A percentile compares a stretch with the other conserved stretches of the same genome.
Conservation (phyloP, 257 asterid genomes). For the Capsicum pubescens region DNA sequence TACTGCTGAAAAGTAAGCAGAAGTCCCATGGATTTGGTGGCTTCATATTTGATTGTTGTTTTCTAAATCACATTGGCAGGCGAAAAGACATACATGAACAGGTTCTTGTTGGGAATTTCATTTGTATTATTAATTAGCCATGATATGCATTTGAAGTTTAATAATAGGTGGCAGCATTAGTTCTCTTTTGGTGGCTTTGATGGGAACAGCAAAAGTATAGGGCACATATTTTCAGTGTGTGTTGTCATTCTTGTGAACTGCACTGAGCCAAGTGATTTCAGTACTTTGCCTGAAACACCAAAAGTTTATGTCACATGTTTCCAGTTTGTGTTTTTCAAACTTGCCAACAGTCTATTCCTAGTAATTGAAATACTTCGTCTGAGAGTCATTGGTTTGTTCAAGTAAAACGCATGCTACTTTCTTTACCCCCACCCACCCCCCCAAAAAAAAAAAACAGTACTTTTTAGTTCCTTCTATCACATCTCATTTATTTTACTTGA, state of each 20-base stretch:
- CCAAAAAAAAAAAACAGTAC: not conserved
- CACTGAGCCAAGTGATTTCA: too few species aligned
- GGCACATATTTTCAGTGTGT: not conserved
- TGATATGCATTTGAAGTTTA: conserved; percentile 4
- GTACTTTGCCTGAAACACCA: not conserved
- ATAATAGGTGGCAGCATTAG: conserved; percentile 4
- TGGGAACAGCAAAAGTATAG: not conserved
- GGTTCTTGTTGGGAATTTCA: not conserved
- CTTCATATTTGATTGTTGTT: not conserved
- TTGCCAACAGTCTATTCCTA: not conserved
- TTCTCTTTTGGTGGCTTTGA: not conserved
- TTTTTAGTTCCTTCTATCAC: not conserved
- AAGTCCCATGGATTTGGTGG: not conserved
- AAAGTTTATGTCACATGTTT: not conserved
- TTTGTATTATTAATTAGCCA: not conserved
- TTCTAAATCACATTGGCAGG: not conserved
- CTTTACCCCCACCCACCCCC: not conserved
- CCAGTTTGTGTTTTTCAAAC: not conserved
- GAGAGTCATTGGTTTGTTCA: not conserved
- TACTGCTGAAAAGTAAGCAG: not conserved
- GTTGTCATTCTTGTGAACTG: not conserved
- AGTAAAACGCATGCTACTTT: not conserved
- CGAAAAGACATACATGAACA: not conserved
- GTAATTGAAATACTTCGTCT: not conserved
- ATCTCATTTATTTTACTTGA: not conserved